Conservation (phyloP, 768 basidiomycete species). For the Kockovaella imperatae region DNA sequence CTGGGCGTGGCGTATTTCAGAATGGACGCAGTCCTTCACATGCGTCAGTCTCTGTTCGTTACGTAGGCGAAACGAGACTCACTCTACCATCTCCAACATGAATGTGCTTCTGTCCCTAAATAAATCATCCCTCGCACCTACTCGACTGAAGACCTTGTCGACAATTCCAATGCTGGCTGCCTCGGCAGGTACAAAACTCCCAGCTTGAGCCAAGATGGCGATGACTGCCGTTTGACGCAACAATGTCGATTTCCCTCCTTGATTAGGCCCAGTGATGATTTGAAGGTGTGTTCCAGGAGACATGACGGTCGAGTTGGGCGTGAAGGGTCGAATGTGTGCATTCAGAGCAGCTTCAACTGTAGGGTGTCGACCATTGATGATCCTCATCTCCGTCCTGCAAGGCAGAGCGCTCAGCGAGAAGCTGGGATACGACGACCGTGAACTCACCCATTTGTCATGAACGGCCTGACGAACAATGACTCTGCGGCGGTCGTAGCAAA, state of each 20-base stretch:
- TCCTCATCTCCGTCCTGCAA: conserved; percentile 55
- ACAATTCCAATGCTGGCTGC: conserved; percentile 71
- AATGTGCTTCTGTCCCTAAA: conserved; percentile 91
- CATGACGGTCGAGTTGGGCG: conserved; percentile 70
- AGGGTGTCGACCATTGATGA: conserved; percentile 79
- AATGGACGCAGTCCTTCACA: conserved; percentile 80
- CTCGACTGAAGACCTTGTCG: conserved; percentile 84
- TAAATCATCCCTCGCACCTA: conserved; percentile 91
- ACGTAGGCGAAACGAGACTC: conserved; percentile 62
- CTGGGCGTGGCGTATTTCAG: conserved; percentile 69
- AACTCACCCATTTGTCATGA: conserved; percentile 61
- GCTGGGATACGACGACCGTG: neutral
- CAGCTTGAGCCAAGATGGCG: conserved; percentile 79
- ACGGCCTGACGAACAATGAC: conserved; percentile 65
- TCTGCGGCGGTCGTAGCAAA: conserved; percentile 76
- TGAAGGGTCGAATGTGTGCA: conserved; percentile 56
- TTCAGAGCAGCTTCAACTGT: conserved; percentile 84
- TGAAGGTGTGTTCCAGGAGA: conserved; percentile 60
- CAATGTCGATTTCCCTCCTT: conserved; percentile 71
- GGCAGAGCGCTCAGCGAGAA: neutral
- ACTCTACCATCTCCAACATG: conserved; percentile 55
- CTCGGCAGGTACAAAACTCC: conserved; percentile 88
- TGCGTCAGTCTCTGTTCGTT: conserved; percentile 3
- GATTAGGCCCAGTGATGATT: conserved; percentile 87
- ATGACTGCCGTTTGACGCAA: conserved; percentile 87